Evolutionary conservation across 352 stramenopile species (phyloP).

Genomic region (Phytophthora sansomeana): DNA sequence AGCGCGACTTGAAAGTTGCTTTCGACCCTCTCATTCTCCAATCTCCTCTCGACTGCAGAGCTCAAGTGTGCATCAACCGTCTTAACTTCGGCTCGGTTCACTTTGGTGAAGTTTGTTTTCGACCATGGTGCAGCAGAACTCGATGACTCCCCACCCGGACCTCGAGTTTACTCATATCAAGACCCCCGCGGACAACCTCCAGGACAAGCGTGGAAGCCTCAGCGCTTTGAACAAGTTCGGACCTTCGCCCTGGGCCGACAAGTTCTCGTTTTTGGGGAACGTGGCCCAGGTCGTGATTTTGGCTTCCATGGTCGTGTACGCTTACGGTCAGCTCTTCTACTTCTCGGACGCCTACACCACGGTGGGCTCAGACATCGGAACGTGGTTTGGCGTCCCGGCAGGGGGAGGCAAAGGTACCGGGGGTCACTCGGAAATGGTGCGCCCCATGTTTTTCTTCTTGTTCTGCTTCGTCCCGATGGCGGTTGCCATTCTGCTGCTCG

Average conservation of each 20-base stretch:
- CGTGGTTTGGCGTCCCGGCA: constrained; percentile 40
- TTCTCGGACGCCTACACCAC: constrained; percentile 31
- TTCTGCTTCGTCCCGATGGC: constrained; percentile 52
- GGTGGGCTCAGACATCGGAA: constrained; percentile 19
- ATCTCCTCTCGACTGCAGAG: constrained; percentile 24
- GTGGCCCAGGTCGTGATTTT: constrained; percentile 38
- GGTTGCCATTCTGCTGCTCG: constrained; percentile 43
- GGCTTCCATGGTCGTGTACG: constrained; percentile 37
- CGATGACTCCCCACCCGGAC: constrained; percentile 23
- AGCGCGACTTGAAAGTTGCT: background rate
- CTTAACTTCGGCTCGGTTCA: background rate
- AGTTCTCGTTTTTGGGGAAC: constrained; percentile 24
- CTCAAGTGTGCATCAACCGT: constrained; percentile 2
- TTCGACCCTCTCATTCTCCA: constrained; percentile 14
- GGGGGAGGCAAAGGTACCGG: constrained; percentile 17
- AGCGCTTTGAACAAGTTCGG: background rate
- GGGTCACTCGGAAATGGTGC: constrained; percentile 56
- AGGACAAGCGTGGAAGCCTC: constrained; percentile 17
- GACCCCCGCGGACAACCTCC: constrained; percentile 24
- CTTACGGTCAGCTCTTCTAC: constrained; percentile 36
- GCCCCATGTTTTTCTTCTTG: constrained; percentile 59
- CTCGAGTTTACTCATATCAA: constrained; percentile 27
- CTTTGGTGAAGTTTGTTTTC: background rate
- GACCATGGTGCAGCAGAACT: constrained; percentile 19
- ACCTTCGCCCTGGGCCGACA: constrained; percentile 16